Conservation (phyloP, 2,329 filamentous ascomycete species). For the Penicillium sp. region DNA sequence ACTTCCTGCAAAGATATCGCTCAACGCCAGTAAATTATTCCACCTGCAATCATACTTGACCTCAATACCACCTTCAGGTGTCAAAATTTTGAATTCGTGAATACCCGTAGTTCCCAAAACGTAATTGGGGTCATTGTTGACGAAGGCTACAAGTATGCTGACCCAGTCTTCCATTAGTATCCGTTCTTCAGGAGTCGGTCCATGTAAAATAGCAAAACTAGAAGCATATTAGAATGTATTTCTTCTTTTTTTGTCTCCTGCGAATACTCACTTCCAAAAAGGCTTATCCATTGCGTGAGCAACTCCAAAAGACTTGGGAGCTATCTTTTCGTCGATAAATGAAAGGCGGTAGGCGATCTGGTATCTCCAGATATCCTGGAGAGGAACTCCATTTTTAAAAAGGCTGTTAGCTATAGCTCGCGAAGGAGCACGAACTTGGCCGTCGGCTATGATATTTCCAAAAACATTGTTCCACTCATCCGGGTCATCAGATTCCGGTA, state of each 20-base stretch:
- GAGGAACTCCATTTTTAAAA: slow-evolving; percentile 27
- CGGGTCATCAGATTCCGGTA: background rate
- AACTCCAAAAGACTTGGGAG: slow-evolving; percentile 21
- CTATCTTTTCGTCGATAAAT: slow-evolving; percentile 40
- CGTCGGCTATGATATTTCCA: background rate
- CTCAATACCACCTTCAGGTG: slow-evolving; percentile 29
- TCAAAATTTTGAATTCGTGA: slow-evolving; percentile 36
- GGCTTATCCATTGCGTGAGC: slow-evolving; percentile 43
- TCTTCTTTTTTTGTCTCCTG: background rate
- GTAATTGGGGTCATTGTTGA: slow-evolving; percentile 28
- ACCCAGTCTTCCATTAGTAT: slow-evolving; percentile 40
- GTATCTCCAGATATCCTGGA: slow-evolving; percentile 41
- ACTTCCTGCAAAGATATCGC: background rate
- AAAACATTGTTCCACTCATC: background rate
- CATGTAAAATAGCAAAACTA: slow-evolving; percentile 38
- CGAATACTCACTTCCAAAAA: slow-evolving; percentile 42
- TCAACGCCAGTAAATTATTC: slow-evolving; percentile 12
- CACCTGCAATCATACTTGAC: slow-evolving; percentile 35
- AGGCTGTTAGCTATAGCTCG: slow-evolving; percentile 9
- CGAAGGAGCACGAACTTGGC: background rate
- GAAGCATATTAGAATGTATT: background rate
- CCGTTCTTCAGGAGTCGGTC: slow-evolving; percentile 32
- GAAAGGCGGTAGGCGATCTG: slow-evolving; percentile 41
- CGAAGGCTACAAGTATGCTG: slow-evolving; percentile 35
- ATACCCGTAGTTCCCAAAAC: slow-evolving; percentile 31